These are phyloP conservation scores for Neurospora terricola DNA, from an alignment of 495 filamentous ascomycete genomes.

Conservation along the genomic window DNA sequence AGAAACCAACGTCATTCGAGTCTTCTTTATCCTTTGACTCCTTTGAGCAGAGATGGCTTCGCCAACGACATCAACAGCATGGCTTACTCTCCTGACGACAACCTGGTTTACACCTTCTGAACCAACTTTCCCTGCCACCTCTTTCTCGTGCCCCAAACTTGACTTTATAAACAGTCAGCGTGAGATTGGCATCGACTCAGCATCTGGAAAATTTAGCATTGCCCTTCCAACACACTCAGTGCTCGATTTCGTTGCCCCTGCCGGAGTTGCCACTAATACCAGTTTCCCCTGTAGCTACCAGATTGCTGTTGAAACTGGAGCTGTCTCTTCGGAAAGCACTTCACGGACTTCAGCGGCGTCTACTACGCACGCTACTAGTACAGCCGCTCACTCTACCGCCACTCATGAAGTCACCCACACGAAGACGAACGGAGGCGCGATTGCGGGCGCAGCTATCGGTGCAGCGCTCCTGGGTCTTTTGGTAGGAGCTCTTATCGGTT, in stretches of 20 bases:
- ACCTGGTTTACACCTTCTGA: background rate
- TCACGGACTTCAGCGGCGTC: background rate
- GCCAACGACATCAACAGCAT: background rate
- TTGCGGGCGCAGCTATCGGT: background rate
- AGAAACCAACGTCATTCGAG: background rate
- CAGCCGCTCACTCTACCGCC: background rate
- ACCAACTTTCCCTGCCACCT: background rate
- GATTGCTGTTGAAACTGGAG: background rate
- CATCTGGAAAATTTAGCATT: too few relatives aligned
- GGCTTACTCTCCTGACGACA: background rate
- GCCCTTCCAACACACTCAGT: too few relatives aligned
- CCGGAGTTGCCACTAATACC: too few relatives aligned
- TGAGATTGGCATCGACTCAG: too few relatives aligned
- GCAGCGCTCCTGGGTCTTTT: background rate
- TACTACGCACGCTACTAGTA: background rate
- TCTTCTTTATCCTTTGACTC: background rate
- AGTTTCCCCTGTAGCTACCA: background rate
- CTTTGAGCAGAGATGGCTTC: background rate
- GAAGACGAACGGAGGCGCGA: background rate
- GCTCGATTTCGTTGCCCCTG: too few relatives aligned
- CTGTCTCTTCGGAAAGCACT: rapidly evolving
- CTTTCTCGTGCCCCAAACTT: background rate
- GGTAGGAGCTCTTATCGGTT: background rate
- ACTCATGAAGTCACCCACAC: background rate
- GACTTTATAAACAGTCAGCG: too few relatives aligned